Base-by-base conservation (phyloP, 2,329 filamentous ascomycete species). In the Rosellinia necatrix region DNA sequence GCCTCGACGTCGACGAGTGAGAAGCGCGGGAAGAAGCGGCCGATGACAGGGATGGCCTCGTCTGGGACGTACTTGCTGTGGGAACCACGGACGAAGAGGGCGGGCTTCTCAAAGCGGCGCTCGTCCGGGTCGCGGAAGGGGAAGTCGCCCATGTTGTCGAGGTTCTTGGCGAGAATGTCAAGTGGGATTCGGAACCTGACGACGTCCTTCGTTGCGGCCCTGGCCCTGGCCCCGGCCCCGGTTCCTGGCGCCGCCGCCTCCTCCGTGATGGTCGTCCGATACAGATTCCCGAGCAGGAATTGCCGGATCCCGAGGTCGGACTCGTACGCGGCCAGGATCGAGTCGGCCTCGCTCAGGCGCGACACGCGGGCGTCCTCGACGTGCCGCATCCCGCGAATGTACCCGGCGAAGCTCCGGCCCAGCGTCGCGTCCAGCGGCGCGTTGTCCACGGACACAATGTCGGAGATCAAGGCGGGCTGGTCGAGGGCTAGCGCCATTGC, bases 401-500 rank as follows among this genome's bases (percentile, higher is more conserved):
- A 97, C 59, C 84, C 85, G 3, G 80, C 83, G 70, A 97, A 97
- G 68, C 88, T 84, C 60, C 82, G 84, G 60, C 84, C 82, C 3
- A 97, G 80, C 0, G 83, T 81, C 12, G 89, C 89, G 70, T 96
- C 91, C 7, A 96, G 81, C 2, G 93, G 93, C 3, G 92, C 91
- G 70, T 97, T 97, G 76, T 97, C 93, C 10, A 97, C 92, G 1
- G 91, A 82, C 24, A 97, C 82, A 48, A 97, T 77, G 65, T 88
- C 84, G 13, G 81, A 78, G 56, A 96, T 81, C 2, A 86, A 75
- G 5, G 83, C 76, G 0, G 91, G 90, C 1, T 84, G 81, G 38
- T 82, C 78, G 30, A 97, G 82, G 3, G 91, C 91, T 56, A 97
- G 78, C 0, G 89, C 80, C 93, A 97, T 97, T 65, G 91, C 91